These are phyloP conservation scores for Pichia cactophila DNA, from an alignment of 1,139 yeast species.

Conservation along the genomic window DNA sequence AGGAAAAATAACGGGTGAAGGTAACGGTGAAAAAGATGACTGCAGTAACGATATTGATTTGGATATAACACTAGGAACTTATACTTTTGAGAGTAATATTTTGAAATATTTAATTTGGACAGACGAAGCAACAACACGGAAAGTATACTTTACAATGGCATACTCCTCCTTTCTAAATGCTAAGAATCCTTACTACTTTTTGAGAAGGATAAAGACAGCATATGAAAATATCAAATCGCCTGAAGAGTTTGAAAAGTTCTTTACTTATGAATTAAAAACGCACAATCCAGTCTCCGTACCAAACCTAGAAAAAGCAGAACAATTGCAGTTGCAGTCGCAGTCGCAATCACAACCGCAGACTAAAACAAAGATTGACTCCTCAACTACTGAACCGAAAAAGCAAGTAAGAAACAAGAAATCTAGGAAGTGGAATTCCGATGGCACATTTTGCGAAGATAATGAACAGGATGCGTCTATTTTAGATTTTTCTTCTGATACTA, in stretches of 20 bases:
- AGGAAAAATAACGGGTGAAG: slow-evolving; percentile 5
- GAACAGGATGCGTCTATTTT: slow-evolving; percentile 28
- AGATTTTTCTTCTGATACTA: slow-evolving; percentile 37
- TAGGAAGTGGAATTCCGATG: slow-evolving; percentile 44
- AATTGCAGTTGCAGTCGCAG: slow-evolving; percentile 1
- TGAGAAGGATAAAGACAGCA: slow-evolving; percentile 22
- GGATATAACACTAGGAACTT: slow-evolving; percentile 26
- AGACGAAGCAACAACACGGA: slow-evolving; percentile 18
- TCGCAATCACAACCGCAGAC: slow-evolving; percentile 1
- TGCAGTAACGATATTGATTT: slow-evolving; percentile 6
- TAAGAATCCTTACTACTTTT: slow-evolving; percentile 30
- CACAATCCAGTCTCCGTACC: slow-evolving; percentile 5
- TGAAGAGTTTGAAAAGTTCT: slow-evolving; percentile 24
- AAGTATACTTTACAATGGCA: slow-evolving; percentile 26
- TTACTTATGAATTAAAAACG: slow-evolving; percentile 20
- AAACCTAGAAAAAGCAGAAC: slow-evolving; percentile 9
- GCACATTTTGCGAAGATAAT: slow-evolving; percentile 33
- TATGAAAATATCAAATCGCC: slow-evolving; percentile 20
- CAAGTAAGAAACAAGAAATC: slow-evolving; percentile 24
- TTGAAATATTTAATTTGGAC: slow-evolving; percentile 27
- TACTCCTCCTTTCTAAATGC: slow-evolving; percentile 29
- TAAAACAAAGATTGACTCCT: neutral
- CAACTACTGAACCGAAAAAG: slow-evolving; percentile 6
- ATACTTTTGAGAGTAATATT: slow-evolving; percentile 26
- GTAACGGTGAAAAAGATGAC: slow-evolving; percentile 11